These are phyloP conservation scores for Kazachstania viticola DNA, from an alignment of 805 yeast genomes.

Conservation along the genomic window DNA sequence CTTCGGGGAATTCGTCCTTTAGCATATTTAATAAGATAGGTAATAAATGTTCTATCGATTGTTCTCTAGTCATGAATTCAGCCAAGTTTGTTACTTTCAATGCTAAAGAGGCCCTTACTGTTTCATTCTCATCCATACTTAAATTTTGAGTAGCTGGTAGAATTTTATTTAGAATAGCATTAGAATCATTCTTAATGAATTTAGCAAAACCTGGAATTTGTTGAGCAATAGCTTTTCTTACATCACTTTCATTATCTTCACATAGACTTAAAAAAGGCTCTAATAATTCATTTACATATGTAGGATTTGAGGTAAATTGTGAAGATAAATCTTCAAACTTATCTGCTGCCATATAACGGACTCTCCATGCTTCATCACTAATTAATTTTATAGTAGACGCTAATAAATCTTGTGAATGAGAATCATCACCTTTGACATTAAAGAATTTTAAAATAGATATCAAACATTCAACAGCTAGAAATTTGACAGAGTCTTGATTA, in stretches of 20 bases:
- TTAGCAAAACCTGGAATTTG: constrained; percentile 71
- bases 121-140: constrained; percentile 84
- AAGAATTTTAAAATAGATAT: constrained; percentile 68
- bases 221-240: constrained; percentile 86
- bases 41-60: constrained; percentile 68
- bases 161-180: constrained; percentile 52
- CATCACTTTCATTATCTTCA: constrained; percentile 94
- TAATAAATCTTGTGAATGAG: constrained; percentile 53
- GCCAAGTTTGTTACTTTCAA: constrained; percentile 78
- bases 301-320: constrained; percentile 46
- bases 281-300: constrained; percentile 38
- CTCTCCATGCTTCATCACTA: constrained; percentile 93
- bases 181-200: constrained; percentile 34
- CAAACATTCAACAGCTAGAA: constrained; percentile 77
- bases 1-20: constrained; percentile 95
- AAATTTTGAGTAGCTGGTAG: constrained; percentile 75
- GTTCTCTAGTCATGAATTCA: constrained; percentile 72
- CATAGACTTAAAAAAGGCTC: constrained; percentile 62
- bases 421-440: constrained; percentile 42
- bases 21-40: constrained; percentile 89
- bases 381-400: constrained; percentile 59
- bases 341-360: constrained; percentile 96
- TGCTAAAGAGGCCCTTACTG: constrained; percentile 88
- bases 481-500: constrained; percentile 90
- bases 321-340: constrained; percentile 64